Evolutionary conservation across 805 yeast genomes (phyloP), one percentile per base, ranked within the genome.

Genomic region (Tetrapisispora pingtungensis): DNA sequence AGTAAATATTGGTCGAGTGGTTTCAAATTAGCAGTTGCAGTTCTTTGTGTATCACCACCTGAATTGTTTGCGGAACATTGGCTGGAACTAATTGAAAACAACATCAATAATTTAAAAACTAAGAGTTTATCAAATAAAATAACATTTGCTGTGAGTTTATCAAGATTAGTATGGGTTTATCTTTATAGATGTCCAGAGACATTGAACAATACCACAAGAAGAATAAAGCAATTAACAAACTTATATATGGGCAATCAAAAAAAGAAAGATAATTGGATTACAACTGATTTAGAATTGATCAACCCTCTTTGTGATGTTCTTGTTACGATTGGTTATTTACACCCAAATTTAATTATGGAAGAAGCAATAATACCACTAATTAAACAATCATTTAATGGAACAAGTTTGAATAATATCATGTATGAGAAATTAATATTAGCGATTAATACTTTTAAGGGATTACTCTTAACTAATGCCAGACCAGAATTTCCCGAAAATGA

Each of bases 161-260:
- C 95, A 0, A 67, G 96, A 46, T 67, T 94, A 28, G 64, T 85
- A 0, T 93, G 98, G 98, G 95, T 89, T 0, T 93, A 84, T 58
- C 66, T 88, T 20, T 86, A 81, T 62, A 70, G 97, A 49, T 78
- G 88, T 51, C 77, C 95, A 0, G 98, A 94, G 52, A 83, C 97
- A 0, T 66, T 90, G 53, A 93, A 90, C 58, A 81, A 84, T 46
- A 88, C 95, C 0, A 79, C 89, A 3, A 81, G 88, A 55, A 81
- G 81, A 44, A 69, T 93, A 41, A 95, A 83, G 46, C 56, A 65
- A 2, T 65, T 93, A 30, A 78, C 81, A 46, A 73, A 74, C 40
- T 49, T 76, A 4, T 61, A 84, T 35, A 67, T 89, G 20, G 67
- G 71, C 44, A 72, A 73, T 41, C 74, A 70, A 44, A 75, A 74